These are phyloP conservation scores for Orbilia blumenaviensis DNA, from an alignment of 2,329 filamentous ascomycete genomes.

Conservation along the genomic window DNA sequence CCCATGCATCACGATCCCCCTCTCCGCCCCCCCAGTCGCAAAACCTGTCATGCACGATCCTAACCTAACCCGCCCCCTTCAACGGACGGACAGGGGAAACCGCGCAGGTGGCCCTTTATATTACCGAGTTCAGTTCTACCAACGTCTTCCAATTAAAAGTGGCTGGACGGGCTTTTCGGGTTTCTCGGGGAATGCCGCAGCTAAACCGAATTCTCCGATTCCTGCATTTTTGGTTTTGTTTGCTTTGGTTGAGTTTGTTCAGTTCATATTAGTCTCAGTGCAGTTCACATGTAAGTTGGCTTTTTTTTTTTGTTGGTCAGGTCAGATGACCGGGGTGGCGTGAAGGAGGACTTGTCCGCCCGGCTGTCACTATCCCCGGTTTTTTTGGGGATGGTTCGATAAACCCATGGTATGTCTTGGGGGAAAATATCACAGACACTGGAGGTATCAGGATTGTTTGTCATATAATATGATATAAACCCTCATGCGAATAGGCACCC, in stretches of 20 bases:
- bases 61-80: constrained; percentile 15
- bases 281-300: too few relatives aligned
- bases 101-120: too few relatives aligned
- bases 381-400: too few relatives aligned
- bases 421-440: background rate
- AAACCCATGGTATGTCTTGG: too few relatives aligned
- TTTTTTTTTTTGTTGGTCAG: background rate
- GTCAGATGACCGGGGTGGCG: background rate
- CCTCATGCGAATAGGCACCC: background rate
- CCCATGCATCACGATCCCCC: too few relatives aligned
- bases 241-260: background rate
- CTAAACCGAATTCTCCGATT: background rate
- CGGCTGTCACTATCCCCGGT: too few relatives aligned
- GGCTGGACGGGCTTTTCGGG: background rate
- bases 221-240: too few relatives aligned
- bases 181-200: constrained; percentile 9
- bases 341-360: too few relatives aligned
- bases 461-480: too few relatives aligned
- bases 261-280: too few relatives aligned
- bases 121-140: background rate
- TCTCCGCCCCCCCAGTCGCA: background rate
- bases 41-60: constrained; percentile 39
- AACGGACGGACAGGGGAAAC: background rate
- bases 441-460: background rate
- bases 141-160: background rate